Conservation (phyloP, 2,329 filamentous ascomycete genomes). For the Microsporum audouinii region DNA sequence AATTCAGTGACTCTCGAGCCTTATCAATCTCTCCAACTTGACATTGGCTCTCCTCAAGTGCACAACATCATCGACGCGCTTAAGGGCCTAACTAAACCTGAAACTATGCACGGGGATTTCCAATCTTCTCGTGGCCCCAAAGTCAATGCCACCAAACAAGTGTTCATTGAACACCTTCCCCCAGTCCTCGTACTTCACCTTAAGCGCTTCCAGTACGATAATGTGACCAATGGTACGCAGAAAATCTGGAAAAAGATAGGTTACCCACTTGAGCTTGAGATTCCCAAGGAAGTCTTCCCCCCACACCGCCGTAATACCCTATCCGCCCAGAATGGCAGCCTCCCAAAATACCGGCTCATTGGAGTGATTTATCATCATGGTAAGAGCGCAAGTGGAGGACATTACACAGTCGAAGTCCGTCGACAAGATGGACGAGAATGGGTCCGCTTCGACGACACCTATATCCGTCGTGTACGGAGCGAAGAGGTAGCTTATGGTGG, state of each 20-base stretch:
- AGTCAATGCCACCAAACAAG: conserved; percentile 76
- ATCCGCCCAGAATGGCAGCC: conserved; percentile 52
- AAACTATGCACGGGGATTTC: conserved; percentile 77
- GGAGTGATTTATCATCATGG: conserved; percentile 95
- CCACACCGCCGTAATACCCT: conserved; percentile 58
- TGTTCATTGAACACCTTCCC: conserved; percentile 83
- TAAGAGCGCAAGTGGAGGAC: conserved; percentile 88
- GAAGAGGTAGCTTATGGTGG: conserved; percentile 84
- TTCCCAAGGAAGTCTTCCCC: conserved; percentile 80
- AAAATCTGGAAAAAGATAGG: conserved; percentile 99
- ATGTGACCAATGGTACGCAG: conserved; percentile 65
- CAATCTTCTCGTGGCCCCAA: conserved; percentile 65
- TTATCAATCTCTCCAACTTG: conserved; percentile 86
- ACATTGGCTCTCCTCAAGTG: conserved; percentile 78
- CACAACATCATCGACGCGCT: conserved; percentile 87
- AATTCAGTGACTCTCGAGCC: conserved; percentile 85
- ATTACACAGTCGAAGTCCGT: conserved; percentile 95
- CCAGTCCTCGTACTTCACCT: conserved; percentile 88
- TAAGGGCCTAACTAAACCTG: conserved; percentile 68
- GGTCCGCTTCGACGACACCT: conserved; percentile 90
- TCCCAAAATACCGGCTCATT: conserved; percentile 75
- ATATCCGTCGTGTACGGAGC: conserved; percentile 70
- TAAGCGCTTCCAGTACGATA: conserved; percentile 95
- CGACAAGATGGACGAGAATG: conserved; percentile 91
- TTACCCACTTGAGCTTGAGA: conserved; percentile 87